Conservation (phyloP, 805 yeast species). For the Lipomyces kockii region DNA sequence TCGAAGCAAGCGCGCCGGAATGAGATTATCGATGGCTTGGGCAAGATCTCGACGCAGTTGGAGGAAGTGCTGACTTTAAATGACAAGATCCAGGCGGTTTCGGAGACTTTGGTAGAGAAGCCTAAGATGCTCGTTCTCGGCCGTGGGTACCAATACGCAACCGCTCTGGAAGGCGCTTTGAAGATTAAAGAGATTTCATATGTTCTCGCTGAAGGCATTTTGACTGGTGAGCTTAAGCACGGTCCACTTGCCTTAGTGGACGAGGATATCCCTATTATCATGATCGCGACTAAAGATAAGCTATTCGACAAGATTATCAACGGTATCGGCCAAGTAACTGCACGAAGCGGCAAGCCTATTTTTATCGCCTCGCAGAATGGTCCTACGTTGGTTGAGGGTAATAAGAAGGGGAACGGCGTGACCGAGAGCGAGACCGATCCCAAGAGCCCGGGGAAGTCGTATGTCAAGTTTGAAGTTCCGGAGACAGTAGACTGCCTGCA, state of each 20-base stretch:
- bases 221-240: constrained; percentile 98
- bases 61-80: constrained; percentile 74
- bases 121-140: constrained; percentile 92
- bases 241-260: constrained; percentile 98
- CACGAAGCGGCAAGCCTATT: constrained; percentile 96
- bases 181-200: constrained; percentile 97
- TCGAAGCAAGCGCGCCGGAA: constrained; percentile 75
- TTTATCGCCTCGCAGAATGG: constrained; percentile 61
- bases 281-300: constrained; percentile 94
- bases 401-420: neutral
- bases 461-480: constrained; percentile 79
- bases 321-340: constrained; percentile 94
- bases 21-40: constrained; percentile 85
- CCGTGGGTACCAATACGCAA: constrained; percentile 96
- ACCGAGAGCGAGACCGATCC: constrained; percentile 69
- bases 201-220: constrained; percentile 98
- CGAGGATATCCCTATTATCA: constrained; percentile 89
- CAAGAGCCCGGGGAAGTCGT: constrained; percentile 42
- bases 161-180: constrained; percentile 97
- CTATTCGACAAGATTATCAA: constrained; percentile 94
- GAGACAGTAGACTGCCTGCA: constrained; percentile 96
- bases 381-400: neutral
- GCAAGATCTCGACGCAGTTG: constrained; percentile 83
- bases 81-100: constrained; percentile 72
- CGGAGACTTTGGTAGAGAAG: constrained; percentile 70